These are phyloP conservation scores for Lipomyces lipofer DNA, from an alignment of 805 yeast genomes.

Conservation along the genomic window DNA sequence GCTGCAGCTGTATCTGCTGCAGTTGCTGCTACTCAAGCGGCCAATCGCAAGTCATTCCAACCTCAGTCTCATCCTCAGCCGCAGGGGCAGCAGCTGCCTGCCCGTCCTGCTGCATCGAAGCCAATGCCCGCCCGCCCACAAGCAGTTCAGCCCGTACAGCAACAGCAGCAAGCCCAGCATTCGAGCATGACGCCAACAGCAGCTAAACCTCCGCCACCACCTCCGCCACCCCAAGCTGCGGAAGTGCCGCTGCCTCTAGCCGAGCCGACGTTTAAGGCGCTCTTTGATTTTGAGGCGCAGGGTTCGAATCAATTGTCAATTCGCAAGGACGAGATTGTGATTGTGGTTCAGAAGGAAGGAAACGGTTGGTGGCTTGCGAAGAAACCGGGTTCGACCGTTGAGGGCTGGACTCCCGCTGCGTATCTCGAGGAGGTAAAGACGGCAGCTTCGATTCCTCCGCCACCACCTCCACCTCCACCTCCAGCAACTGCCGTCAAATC, in stretches of 20 bases:
- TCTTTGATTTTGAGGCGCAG: slow-evolving; percentile 85
- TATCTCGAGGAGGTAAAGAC: slow-evolving; percentile 54
- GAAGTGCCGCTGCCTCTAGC: slow-evolving; percentile 71
- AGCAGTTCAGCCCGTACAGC: slow-evolving; percentile 7
- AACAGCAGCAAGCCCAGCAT: slow-evolving; percentile 7
- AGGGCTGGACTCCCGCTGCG: slow-evolving; percentile 99
- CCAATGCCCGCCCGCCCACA: slow-evolving; percentile 23
- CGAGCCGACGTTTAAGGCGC: slow-evolving; percentile 78
- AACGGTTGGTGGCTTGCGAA: slow-evolving; percentile 96
- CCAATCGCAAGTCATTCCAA: slow-evolving; percentile 25
- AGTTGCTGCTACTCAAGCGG: slow-evolving; percentile 38
- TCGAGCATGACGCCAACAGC: slow-evolving; percentile 9
- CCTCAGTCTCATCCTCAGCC: slow-evolving; percentile 25
- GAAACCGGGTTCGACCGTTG: slow-evolving; percentile 44
- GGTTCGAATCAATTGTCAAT: slow-evolving; percentile 83
- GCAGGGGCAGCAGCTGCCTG: slow-evolving; percentile 35
- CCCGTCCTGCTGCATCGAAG: slow-evolving; percentile 14
- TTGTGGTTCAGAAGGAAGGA: slow-evolving; percentile 67
- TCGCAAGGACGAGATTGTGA: slow-evolving; percentile 70
- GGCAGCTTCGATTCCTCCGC: slow-evolving; percentile 31
- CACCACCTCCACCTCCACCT: slow-evolving; percentile 36
- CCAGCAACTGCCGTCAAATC: slow-evolving; percentile 8
- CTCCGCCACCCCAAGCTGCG: slow-evolving; percentile 67
- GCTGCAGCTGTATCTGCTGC: slow-evolving; percentile 32
- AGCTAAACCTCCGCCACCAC: slow-evolving; percentile 37